Percentiles rank a stretch among this genome's conserved stretches.
These are phyloP conservation scores for Sedum album DNA, from an alignment of 164 flowering plant species.

Conservation along the genomic window DNA sequence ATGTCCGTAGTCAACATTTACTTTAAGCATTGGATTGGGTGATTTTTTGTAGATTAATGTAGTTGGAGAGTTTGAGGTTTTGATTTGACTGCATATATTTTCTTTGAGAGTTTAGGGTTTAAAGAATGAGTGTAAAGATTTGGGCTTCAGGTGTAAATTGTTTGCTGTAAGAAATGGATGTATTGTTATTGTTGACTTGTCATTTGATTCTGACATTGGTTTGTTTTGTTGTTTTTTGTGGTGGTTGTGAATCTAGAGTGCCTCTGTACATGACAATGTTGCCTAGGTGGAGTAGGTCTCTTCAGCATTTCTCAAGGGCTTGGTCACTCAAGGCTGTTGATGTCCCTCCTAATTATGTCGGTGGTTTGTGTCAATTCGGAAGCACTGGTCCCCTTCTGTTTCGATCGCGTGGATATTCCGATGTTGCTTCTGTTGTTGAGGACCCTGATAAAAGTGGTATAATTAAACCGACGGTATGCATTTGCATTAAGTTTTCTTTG, in stretches of 20 bases:
- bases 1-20: too few relatives aligned
- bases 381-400: background rate
- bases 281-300: slow-evolving; percentile 1
- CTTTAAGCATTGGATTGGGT: too few relatives aligned
- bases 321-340: background rate
- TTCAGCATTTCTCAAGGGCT: slow-evolving; percentile 3
- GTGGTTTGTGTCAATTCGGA: background rate
- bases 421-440: background rate
- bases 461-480: background rate
- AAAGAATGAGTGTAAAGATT: too few relatives aligned
- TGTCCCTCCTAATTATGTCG: background rate
- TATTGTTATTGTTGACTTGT: too few relatives aligned
- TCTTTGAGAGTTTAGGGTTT: too few relatives aligned
- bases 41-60: too few relatives aligned
- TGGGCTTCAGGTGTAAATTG: too few relatives aligned
- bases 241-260: background rate
- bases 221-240: background rate
- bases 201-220: background rate
- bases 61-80: too few relatives aligned
- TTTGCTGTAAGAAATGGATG: too few relatives aligned
- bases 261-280: background rate
- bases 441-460: background rate
- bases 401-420: background rate
- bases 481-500: background rate
- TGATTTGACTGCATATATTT: too few relatives aligned